Evolutionary conservation across 768 basidiomycete genomes (phyloP), one percentile per base, ranked within the genome.

Genomic region (Russula abietina): DNA sequence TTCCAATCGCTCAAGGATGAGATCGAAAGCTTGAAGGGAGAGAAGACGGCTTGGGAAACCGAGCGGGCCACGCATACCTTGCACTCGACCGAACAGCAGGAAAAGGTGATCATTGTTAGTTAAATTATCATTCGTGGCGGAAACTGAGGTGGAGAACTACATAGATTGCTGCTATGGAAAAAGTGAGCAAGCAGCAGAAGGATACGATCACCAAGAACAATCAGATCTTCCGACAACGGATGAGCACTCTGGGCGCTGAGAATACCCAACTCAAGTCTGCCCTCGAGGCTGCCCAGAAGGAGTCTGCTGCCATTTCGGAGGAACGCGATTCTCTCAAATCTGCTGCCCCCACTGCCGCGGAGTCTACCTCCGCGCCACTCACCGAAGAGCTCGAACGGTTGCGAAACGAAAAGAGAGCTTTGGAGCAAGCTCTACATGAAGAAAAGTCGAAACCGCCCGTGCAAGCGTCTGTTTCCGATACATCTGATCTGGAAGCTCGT

Each of bases 1-100:
- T 77, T 93, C 41, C 89, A 92, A 69, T 79, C 81, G 8, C 78
- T 93, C 58, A 89, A 86, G 72, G 87, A 88, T 28, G 87, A 92
- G 70, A 81, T 89, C 11, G 80, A 82, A 57, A 72, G 67, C 16
- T 65, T 88, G 28, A 67, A 61, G 33, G 59, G 64, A 3, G 62
- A 67, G 46, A 73, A 71, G 53, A 64, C 69, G 0, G 67, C 69
- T 38, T 52, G 63, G 24, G 70, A 72, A 49, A 45, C 65, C 19
- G 55, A 59, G 30, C 46, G 32, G 16, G 26, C 50, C 22, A 66
- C 53, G 3, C 53, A 65, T 16, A 4, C 52, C 4, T 30, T 24
- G 16, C 43, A 67, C 41, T 50, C 43, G 24, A 38, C 55, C 3
- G 30, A 60, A 32, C 50, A 68, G 54, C 48, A 64, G 24, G 62